Evolutionary conservation across 2,329 filamentous ascomycete genomes (phyloP).

Genomic region (Fusarium sp.): DNA sequence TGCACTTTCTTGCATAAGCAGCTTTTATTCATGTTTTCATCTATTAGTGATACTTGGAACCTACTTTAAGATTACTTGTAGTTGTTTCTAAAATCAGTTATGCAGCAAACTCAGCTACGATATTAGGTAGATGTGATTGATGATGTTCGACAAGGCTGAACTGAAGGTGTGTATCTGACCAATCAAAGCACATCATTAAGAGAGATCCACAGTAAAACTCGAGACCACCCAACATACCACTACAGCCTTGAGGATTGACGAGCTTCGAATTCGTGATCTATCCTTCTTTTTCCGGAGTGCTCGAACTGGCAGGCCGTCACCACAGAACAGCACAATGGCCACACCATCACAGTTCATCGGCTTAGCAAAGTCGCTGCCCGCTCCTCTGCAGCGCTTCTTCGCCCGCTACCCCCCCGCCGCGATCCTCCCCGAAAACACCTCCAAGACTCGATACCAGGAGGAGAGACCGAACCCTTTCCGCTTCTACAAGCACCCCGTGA

Average conservation of each 20-base stretch:
- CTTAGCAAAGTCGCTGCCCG: conserved; percentile 79
- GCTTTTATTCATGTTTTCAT: not conserved
- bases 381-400: conserved; percentile 86
- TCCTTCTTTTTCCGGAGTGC: conserved; percentile 9
- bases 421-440: conserved; percentile 62
- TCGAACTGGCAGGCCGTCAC: conserved; percentile 39
- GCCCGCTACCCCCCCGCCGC: conserved; percentile 84
- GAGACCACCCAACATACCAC: conserved; percentile 5
- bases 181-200: conserved; percentile 28
- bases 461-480: conserved; percentile 82
- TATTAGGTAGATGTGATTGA: not conserved
- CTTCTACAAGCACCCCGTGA: conserved; percentile 80
- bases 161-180: not conserved
- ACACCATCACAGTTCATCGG: conserved; percentile 59
- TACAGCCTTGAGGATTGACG: conserved; percentile 39
- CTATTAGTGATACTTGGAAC: not conserved
- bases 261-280: conserved; percentile 23
- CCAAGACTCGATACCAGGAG: conserved; percentile 65
- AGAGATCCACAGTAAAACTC: conserved; percentile 38
- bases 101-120: not conserved
- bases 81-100: fast-evolving
- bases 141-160: conserved; percentile 41
- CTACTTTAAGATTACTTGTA: too few species aligned
- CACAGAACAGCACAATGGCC: conserved; percentile 50
- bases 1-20: not conserved